Percentiles rank a stretch among this genome's conserved stretches.
phyloP scores from a whole-genome alignment of 352 stramenopile genomes.

The Globisporangium lucens region DNA sequence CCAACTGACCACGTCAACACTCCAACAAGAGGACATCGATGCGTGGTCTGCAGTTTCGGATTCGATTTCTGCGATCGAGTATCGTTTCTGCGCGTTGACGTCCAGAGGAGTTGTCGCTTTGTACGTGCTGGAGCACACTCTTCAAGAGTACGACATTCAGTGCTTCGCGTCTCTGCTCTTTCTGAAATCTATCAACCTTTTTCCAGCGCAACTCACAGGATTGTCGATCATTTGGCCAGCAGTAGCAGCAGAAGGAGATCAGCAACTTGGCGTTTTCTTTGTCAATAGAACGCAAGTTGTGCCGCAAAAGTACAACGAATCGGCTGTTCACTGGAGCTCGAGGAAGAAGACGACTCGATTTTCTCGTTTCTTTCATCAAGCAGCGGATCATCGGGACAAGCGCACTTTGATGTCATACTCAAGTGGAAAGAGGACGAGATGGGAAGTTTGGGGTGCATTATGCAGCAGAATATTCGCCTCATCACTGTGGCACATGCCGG shows the following conservation, averaged over 20 bases:
- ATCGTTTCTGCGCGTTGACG: conserved; percentile 18
- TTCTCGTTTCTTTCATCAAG: conserved; percentile 6
- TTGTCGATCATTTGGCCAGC: conserved; percentile 13
- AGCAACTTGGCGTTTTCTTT: conserved; percentile 6
- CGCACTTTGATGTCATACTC: conserved; percentile 18
- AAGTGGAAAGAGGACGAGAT: conserved; percentile 9
- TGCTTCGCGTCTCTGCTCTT: conserved; percentile 3
- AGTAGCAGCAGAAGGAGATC: background rate
- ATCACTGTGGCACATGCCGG: conserved; percentile 13
- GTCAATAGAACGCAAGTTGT: background rate
- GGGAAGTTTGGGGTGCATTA: conserved; percentile 13
- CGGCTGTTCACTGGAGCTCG: conserved; percentile 8
- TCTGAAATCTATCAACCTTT: background rate
- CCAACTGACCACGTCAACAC: conserved; percentile 9
- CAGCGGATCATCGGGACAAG: no score
- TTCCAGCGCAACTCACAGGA: background rate
- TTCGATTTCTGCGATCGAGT: conserved; percentile 8
- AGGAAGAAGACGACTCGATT: background rate
- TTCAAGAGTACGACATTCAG: background rate
- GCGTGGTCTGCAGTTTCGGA: conserved; percentile 11
- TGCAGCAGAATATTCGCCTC: conserved; percentile 15
- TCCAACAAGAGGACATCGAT: background rate
- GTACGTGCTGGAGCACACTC: conserved; percentile 6
- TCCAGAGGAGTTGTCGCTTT: background rate
- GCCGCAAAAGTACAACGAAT: conserved; percentile 14